Percentiles rank a stretch among this genome's conserved stretches.
These are phyloP conservation scores for Annulohypoxylon moriforme DNA, from an alignment of 495 filamentous ascomycete species.

Conservation along the genomic window DNA sequence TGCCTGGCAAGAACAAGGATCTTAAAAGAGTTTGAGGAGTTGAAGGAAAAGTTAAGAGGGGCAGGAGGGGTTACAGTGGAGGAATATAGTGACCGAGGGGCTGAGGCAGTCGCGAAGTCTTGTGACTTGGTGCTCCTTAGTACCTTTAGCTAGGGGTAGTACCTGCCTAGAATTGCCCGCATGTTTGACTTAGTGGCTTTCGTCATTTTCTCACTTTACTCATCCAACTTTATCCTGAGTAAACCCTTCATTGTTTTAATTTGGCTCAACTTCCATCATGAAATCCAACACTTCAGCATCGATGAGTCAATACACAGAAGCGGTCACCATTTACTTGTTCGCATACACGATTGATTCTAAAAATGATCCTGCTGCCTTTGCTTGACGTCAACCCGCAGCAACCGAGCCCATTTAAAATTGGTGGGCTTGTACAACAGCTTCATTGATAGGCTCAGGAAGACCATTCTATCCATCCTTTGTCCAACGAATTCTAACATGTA, in stretches of 20 bases:
- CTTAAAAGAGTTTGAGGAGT: background rate
- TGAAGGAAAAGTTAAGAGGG: background rate
- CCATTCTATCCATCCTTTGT: too few species aligned
- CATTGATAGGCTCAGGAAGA: background rate
- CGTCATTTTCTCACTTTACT: too few species aligned
- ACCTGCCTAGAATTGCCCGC: conserved; percentile 1
- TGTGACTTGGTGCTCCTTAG: conserved; percentile 31
- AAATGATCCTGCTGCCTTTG: conserved; percentile 9
- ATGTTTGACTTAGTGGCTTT: background rate
- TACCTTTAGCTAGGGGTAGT: background rate
- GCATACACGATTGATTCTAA: background rate
- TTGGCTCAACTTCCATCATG: conserved; percentile 14
- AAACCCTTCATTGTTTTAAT: background rate
- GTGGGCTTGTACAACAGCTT: background rate
- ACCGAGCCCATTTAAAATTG: background rate
- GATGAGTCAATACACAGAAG: conserved; percentile 14
- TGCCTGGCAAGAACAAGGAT: conserved; percentile 37
- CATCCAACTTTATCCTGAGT: too few species aligned
- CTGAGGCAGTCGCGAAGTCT: conserved; percentile 36
- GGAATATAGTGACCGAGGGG: background rate
- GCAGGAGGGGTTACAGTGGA: conserved; percentile 12
- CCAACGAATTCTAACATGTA: background rate
- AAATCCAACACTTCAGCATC: background rate
- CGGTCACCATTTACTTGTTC: conserved; percentile 6
- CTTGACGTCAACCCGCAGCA: conserved; percentile 13